Conservation (phyloP, 352 stramenopile genomes). For the Globisporangium sylvaticum region DNA sequence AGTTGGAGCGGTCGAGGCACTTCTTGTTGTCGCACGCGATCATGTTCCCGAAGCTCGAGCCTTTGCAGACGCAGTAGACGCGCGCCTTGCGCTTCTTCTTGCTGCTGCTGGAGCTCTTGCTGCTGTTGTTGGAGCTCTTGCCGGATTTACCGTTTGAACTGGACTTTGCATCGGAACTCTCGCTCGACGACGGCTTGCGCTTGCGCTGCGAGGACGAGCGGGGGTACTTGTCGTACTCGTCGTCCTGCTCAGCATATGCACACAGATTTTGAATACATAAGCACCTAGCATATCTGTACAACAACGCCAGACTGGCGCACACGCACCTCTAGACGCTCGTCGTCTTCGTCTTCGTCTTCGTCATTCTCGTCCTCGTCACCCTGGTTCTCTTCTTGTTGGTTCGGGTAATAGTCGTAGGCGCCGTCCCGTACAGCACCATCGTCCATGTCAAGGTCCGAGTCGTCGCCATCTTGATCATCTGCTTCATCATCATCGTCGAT, state of each 20-base stretch:
- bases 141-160: not conserved
- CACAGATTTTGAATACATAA: not conserved
- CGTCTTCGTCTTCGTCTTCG: slow-evolving; percentile 2
- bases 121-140: slow-evolving; percentile 2
- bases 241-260: not conserved
- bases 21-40: slow-evolving; percentile 83
- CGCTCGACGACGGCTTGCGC: slow-evolving; percentile 16
- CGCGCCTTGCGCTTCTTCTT: slow-evolving; percentile 70
- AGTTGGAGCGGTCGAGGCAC: slow-evolving; percentile 75
- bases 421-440: slow-evolving; percentile 1
- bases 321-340: slow-evolving; percentile 5
- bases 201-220: slow-evolving; percentile 10
- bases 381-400: slow-evolving; percentile 18
- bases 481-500: not conserved
- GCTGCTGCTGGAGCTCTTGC: slow-evolving; percentile 16
- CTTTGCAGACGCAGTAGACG: slow-evolving; percentile 76
- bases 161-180: slow-evolving; percentile 4
- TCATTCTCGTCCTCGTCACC: slow-evolving; percentile 21
- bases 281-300: too few relatives aligned
- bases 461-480: not conserved
- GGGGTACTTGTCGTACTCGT: slow-evolving; percentile 1
- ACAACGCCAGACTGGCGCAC: not conserved
- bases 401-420: slow-evolving; percentile 15
- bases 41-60: slow-evolving; percentile 73
- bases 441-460: slow-evolving; percentile 6